Evolutionary conservation across 2,329 filamentous ascomycete genomes (phyloP), one percentile per base, ranked within the genome.

Genomic region (Fusarium tjaetaba): DNA sequence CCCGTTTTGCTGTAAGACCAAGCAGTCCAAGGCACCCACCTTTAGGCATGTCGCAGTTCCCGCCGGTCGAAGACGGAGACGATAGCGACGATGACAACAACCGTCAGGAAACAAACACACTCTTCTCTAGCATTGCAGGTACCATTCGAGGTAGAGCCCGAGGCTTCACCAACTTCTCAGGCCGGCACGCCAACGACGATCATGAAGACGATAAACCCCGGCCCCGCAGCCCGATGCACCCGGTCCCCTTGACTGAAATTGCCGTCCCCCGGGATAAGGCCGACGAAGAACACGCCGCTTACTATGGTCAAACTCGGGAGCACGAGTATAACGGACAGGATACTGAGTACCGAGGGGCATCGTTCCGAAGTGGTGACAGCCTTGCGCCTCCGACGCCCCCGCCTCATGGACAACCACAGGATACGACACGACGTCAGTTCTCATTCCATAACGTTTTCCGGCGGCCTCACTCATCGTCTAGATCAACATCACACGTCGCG

Each of bases 361-460:
- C 85, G 5, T 84, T 81, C 55, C 81, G 81, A 56, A 84, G 80
- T 71, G 84, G 81, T 67, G 83, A 82, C 69, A 82, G 79, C 76
- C 72, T 82, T 11, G 78, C 90, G 3, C 91, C 92, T 3, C 91
- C 92, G 1, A 87, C 89, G 7, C 91, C 91, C 4, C 91, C 91
- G 7, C 90, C 88, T 9, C 89, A 88, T 62, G 84, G 85, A 45
- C 89, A 91, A 9, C 90, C 87, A 7, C 89, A 88, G 61, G 85
- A 85, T 36, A 89, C 92, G 14, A 89, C 92, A 16, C 89, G 86
- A 73, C 89, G 96, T 68, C 94, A 97, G 79, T 99, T 98, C 83
- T 97, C 94, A 24, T 98, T 98, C 86, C 92, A 95, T 73, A 94
- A 93, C 74, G 90, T 97, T 59, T 96, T 98, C 82, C 77, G 80